Base-by-base conservation (phyloP, 148 eudicot genomes). In the Cornus controversa region DNA sequence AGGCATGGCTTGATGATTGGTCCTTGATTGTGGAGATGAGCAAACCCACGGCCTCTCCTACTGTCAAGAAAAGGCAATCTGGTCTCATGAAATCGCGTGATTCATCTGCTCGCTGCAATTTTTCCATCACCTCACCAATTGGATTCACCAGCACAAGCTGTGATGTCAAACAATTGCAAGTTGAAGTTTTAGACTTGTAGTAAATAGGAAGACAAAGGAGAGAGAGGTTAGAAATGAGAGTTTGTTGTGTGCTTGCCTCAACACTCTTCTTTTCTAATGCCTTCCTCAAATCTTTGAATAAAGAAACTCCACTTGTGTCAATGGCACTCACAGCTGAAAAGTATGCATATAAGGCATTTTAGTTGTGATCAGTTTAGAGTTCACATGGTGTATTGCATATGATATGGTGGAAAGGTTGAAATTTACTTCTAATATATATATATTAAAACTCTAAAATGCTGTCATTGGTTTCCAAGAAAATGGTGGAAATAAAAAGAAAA, bases 81-180 rank as follows among this genome's bases (percentile, higher is more conserved):
- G 89, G 86, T 45, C 77, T 78, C 34, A 70, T 58, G 6, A 84
- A 42, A 16, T 86, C 84, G 26, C 25, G 77, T 0, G 67, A 22
- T 20, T 78, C 84, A 50, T 86, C 85, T 0, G 82, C 79, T 6
- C 87, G 54, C 60, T 84, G 87, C 77, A 86, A 34, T 53, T 88
- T 88, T 42, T 83, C 87, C 71, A 88, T 85, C 76, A 88, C 89
- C 66, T 85, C 91, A 8, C 87, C 87, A 0, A 88, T 27, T 50
- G 91, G 91, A 75, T 88, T 88, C 72, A 88, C 89, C 82, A 88
- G 74, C 58, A 84, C 83, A 80, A 88, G 87, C 91, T 88, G 84
- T 57, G 34, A 75, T 18, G 36, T 34, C 64, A n/a, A 18, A 4
- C 24, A 18, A 18, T 1, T 54, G 2, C 23, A 50, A 7, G 22